Base-by-base conservation (phyloP, 306 rosid species). In the Potentilla sterilis region DNA sequence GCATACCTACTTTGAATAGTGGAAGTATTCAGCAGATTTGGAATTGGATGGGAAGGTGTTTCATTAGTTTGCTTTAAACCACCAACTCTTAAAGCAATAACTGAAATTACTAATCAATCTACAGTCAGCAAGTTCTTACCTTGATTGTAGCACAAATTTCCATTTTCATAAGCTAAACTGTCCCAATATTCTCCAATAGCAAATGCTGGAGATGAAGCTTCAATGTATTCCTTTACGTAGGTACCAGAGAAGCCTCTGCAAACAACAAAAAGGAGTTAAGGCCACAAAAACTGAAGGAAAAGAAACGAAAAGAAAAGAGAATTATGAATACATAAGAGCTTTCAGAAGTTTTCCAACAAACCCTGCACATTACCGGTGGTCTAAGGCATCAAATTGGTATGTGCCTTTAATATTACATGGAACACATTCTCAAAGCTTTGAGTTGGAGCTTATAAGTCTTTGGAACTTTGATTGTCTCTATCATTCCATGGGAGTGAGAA, bases 101-200 rank as follows among this genome's bases (percentile, higher is more conserved):
- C 1, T 35, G 7, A 47, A 64, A 48, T 37, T 28, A 28, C 28
- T 28, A 28, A 28, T 28, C 28, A 28, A 28, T 28, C 28, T 28
- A 28, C 28, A 28, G 28, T 28, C 28, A 28, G 28, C 28, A 28
- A 28, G 28, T 28, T 83, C 59, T 73, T 79, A 90, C 96, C 93
- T 91, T 91, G 97, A 74, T 83, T 89, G 85, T 91, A 87, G 54
- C 86, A 84, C 89, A 91, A 83, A 78, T 77, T 80, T 59, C 89
- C 92, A 62, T 86, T 86, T 78, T 87, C 90, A 83, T 91, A 91
- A 67, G 66, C 80, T 82, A 89, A 78, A 79, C 89, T 82, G 86
- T 91, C 97, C 97, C 97, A 91, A 74, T 91, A 91, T 80, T 91
- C 97, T 84, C 97, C 97, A 71, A 91, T 84, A 54, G 97, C 84